Evolutionary conservation across 176 grass and related monocot species (phyloP), one percentile per base, ranked within the genome.

Genomic region (Aegilops tauschii): DNA sequence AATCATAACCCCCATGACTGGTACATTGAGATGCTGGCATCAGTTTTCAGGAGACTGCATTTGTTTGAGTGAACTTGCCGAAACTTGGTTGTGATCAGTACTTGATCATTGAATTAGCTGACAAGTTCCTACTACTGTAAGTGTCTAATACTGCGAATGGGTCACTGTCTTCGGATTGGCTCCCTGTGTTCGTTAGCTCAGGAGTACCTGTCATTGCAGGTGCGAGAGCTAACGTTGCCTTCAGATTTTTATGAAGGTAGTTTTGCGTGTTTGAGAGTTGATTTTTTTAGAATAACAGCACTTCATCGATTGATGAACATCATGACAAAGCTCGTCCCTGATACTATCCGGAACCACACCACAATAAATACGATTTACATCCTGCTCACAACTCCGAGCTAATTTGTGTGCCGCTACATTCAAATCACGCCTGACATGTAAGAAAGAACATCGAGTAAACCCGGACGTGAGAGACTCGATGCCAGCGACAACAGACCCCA

Each of bases 181-280:
- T 54, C 50, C 5, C 14, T 18, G 35, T 61, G 66, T 65, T n/a
- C 17, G 23, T 66, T 52, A n/a, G 9, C 4, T 76, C 20, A 59
- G 62, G 44, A 59, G 54, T 25, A 35, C 5, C 45, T 68, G 61
- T 68, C 61, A 12, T 28, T 44, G 37, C 9, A 68, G 58, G 32
- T 75, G 40, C 72, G 9, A 25, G 18, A 16, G 37, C 37, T 84
- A 32, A 30, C 11, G 13, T 68, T 45, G 14, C 27, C 47, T 76
- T 89, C 69, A 81, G 35, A 37, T 11, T 71, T 85, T 69, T 9
- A 81, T 67, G 5, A 89, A 69, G 44, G 44, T 63, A 28, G 72
- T 12, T 31, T 42, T 5, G 58, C 9, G 40, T 59, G 27, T 35
- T 81, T 17, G 49, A 72, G 40, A 30, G 5, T 52, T 52, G 0